phyloP scores from a whole-genome alignment of 495 filamentous ascomycete genomes.

The Aspergillus bertholletiae region DNA sequence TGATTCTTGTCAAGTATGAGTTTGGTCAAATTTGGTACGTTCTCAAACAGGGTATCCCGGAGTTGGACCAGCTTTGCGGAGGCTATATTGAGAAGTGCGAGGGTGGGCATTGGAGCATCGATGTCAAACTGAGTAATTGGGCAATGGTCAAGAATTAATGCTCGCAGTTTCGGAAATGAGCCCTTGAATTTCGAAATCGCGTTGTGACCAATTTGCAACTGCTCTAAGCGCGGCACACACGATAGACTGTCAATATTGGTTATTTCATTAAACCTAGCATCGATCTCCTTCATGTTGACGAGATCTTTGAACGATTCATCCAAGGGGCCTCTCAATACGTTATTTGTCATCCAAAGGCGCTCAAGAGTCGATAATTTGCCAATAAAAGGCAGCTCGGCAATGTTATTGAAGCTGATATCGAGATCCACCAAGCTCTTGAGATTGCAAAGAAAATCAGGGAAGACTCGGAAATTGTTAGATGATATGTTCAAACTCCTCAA shows the following conservation, averaged over 20 bases:
- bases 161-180: slow-evolving; percentile 77
- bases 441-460: slow-evolving; percentile 80
- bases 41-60: slow-evolving; percentile 79
- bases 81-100: slow-evolving; percentile 83
- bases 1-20: slow-evolving; percentile 93
- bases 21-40: slow-evolving; percentile 79
- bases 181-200: slow-evolving; percentile 81
- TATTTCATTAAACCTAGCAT: slow-evolving; percentile 89
- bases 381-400: slow-evolving; percentile 72
- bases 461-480: slow-evolving; percentile 82
- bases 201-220: slow-evolving; percentile 86
- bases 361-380: slow-evolving; percentile 75
- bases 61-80: slow-evolving; percentile 83
- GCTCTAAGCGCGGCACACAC: slow-evolving; percentile 79
- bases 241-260: slow-evolving; percentile 80
- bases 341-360: slow-evolving; percentile 93
- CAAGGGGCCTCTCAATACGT: slow-evolving; percentile 71
- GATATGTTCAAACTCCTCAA: slow-evolving; percentile 84
- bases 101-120: slow-evolving; percentile 66
- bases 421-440: slow-evolving; percentile 84
- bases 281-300: slow-evolving; percentile 79
- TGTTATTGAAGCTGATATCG: slow-evolving; percentile 95
- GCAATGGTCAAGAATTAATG: slow-evolving; percentile 84
- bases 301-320: slow-evolving; percentile 66
- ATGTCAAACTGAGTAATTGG: slow-evolving; percentile 92